Base-by-base conservation (phyloP, 805 yeast genomes). In the Metschnikowia shivogae region DNA sequence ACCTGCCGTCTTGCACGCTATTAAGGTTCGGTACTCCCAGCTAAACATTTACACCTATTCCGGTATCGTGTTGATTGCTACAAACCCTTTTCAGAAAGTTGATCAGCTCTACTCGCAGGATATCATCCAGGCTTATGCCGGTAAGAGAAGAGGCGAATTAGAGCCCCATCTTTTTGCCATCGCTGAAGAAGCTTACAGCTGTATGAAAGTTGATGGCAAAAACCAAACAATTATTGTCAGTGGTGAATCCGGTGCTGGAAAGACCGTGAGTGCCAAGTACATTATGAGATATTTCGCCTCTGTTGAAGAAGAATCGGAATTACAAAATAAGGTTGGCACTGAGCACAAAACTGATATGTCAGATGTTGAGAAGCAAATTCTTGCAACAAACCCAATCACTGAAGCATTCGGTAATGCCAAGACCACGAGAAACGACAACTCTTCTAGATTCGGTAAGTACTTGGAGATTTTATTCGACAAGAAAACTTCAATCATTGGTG, bases 211-310 rank as follows among this genome's bases (percentile, higher is more conserved):
- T 39, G 95, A 89, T 57, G 72, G 78, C 34, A 76, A 80, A 56
- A 90, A 92, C 69, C 99, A 92, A 69, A 92, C 99, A 1, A 90
- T 92, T 51, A 97, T 92, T 13, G 98, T 92, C 13, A 82, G 90
- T 56, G 99, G 99, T 68, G 99, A 92, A 68, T 87, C 96, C 6
- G 99, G 99, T 67, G 98, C 99, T 26, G 99, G 99, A 65, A 93
- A 92, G 60, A 93, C 98, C 4, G 98, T 92, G 34, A 83, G 93
- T 51, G 99, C 99, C 33, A 92, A 92, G 64, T 92, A 87, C 65
- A 92, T 92, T 53, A 92, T 92, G 98, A 81, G 98, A 65, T 92
- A 90, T 67, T 90, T 92, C 64, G 98, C 98, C 3, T 83, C 96
- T 13, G 97, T 92, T 12, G 97, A 92, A 49, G 73, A 68, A 46